Evolutionary conservation across 73 alveolate genomes (phyloP), one percentile per base, ranked within the genome.

Genomic region (Uronychia binucleata): DNA sequence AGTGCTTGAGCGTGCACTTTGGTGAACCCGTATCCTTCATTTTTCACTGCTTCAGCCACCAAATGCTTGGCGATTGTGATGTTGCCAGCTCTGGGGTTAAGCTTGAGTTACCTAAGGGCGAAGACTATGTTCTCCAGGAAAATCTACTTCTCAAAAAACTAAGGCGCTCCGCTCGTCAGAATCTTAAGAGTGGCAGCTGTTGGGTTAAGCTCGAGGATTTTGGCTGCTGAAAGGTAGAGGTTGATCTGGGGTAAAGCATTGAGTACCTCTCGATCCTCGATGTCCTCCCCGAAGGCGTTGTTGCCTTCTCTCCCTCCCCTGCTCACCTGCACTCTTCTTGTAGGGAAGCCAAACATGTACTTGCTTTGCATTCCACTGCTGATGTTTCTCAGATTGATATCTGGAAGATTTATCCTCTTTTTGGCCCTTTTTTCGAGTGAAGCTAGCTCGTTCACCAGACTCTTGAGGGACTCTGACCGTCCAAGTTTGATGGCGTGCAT

Each of bases 261-360:
- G 34, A 85, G 82, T 85, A 80, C 79, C 33, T 87, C 87, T 80
- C 87, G 34, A 33, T 76, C 58, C 29, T 77, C 88, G 57, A 82
- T 87, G 91, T 96, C 99, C 14, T 90, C 34, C 0, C 92, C 78
- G 86, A 98, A 98, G 74, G 99, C 99, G 87, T 98, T 96, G 87
- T 98, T 98, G n/a, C 99, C 99, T 96, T 97, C 98, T 90, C 94
- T 96, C 59, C 96, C 95, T 67, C 99, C 99, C 88, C 99, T 90
- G 26, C 98, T 90, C 85, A 93, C 84, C 28, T 96, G 87, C 29
- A 97, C 96, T 79, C 84, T 88, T 91, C 97, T 94, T 31, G 97
- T 92, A 30, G 86, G 77, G 31, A 92, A 96, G 19, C 97, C 98
- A 80, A 91, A 95, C 83, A 96, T 96, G 81, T 79, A 96, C 46